Base-by-base conservation (phyloP, 768 basidiomycete genomes). In the Trametes villosa region DNA sequence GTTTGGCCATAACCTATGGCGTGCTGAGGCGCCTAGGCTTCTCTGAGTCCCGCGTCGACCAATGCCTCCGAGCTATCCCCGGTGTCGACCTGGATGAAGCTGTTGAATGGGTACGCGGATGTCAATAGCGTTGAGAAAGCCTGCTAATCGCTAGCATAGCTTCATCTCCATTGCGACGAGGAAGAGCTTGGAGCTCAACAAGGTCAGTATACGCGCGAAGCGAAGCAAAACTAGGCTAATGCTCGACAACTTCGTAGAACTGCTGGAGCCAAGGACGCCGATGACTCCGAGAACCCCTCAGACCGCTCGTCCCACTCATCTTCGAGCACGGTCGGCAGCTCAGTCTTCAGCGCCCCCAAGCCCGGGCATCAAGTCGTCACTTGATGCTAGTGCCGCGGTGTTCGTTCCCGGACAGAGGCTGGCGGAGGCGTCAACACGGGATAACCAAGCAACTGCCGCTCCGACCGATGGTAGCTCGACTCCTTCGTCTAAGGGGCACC, bases 41-140 rank as follows among this genome's bases (percentile, higher is more conserved):
- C 70, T 73, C 81, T 1, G 86, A 91, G 67, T 80, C 79, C 12
- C 77, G 83, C 53, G 88, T 94, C 7, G 79, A 84, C 49, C 81
- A 89, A 66, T 97, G 94, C 71, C 73, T 98, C 45, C 74, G 77
- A 51, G 73, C 80, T 7, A 84, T 93, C 27, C 73, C 77, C 27
- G 83, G 87, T 13, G 75, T 89, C 31, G 91, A 92, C 26, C 76
- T 94, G n/a, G 96, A 98, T 17, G 90, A 94, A 52, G 94, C 92
- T 11, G 82, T 91, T 53, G 89, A 95, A 70, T 98, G 96, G 96
- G 94, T 96, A 65, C 57, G 85, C 72, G 20, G 33, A 20, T 27
- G 24, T 51, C 50, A 18, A 11, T 20, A 7, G 24, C 26, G 0
- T 18, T 8, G 18, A 9, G 34, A 11, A 46, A n/a, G n/a, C 9